These are phyloP conservation scores for Leptosphaerulina australis DNA, from an alignment of 2,329 filamentous ascomycete genomes.

Conservation along the genomic window DNA sequence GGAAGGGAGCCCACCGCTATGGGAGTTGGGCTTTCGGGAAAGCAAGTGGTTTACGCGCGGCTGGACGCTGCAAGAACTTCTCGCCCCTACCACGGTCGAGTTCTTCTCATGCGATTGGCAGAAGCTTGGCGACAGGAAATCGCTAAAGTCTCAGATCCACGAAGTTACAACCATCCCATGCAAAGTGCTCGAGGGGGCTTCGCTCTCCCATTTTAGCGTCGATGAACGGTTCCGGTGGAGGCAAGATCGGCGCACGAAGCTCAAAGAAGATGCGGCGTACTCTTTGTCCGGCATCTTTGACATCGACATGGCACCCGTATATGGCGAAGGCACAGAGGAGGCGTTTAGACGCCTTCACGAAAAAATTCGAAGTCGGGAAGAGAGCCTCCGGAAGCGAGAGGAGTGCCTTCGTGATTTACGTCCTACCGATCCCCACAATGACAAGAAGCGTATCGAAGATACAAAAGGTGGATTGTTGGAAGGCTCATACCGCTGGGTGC, in stretches of 20 bases:
- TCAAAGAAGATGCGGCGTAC: constrained; percentile 13
- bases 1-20: no score
- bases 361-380: constrained; percentile 21
- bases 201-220: no score
- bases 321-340: constrained; percentile 9
- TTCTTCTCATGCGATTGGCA: constrained; percentile 22
- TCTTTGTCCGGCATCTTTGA: constrained; percentile 22
- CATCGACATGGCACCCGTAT: constrained; percentile 15
- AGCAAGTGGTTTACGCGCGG: no score
- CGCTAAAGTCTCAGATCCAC: not conserved
- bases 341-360: constrained; percentile 22
- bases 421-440: constrained; percentile 12
- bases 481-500: constrained; percentile 27
- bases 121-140: constrained; percentile 14
- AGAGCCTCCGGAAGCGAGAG: constrained; percentile 33
- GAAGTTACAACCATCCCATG: constrained; percentile 13
- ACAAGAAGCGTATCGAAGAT: constrained; percentile 17
- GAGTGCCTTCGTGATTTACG: constrained; percentile 17
- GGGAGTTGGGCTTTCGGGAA: not conserved
- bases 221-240: no score
- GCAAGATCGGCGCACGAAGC: constrained; percentile 22
- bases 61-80: no score
- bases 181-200: constrained; percentile 3
- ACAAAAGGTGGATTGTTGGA: no score
- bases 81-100: constrained; percentile 19